Percentiles rank a stretch among this genome's conserved stretches.
These are phyloP conservation scores for Aspergillus hortae DNA, from an alignment of 2,329 filamentous ascomycete genomes.

Conservation along the genomic window DNA sequence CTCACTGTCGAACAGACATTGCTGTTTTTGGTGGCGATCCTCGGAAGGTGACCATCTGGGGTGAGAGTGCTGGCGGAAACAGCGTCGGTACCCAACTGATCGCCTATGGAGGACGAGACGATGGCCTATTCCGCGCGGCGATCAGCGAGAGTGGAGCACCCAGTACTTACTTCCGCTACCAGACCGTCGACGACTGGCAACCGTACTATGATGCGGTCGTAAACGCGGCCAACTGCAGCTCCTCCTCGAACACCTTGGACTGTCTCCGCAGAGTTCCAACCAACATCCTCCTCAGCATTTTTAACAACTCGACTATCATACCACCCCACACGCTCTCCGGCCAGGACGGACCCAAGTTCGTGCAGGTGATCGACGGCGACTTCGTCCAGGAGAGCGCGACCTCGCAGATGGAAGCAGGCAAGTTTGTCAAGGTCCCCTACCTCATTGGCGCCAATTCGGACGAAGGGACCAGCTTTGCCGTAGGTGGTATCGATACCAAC, in stretches of 20 bases:
- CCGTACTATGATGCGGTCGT: slow-evolving; percentile 7
- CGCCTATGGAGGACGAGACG: slow-evolving; percentile 22
- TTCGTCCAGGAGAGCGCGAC: background rate
- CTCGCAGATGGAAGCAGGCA: background rate
- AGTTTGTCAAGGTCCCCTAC: slow-evolving; percentile 1
- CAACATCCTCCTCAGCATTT: background rate
- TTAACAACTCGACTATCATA: too few relatives aligned
- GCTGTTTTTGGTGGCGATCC: slow-evolving; percentile 13
- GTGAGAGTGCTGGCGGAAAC: slow-evolving; percentile 14
- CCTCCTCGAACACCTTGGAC: background rate
- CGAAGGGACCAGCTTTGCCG: background rate
- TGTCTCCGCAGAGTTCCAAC: slow-evolving; percentile 8
- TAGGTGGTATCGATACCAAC: too few relatives aligned
- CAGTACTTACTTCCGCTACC: slow-evolving; percentile 1
- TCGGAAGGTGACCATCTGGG: slow-evolving; percentile 13
- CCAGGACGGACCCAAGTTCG: too few relatives aligned
- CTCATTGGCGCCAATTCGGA: background rate
- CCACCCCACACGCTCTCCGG: too few relatives aligned
- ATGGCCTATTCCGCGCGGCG: slow-evolving; percentile 20
- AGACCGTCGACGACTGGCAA: slow-evolving; percentile 3
- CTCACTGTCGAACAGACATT: slow-evolving; percentile 4
- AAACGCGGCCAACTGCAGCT: slow-evolving; percentile 7
- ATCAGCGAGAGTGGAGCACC: slow-evolving; percentile 17
- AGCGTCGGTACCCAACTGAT: slow-evolving; percentile 17
- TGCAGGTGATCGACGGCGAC: slow-evolving; percentile 6